These are phyloP conservation scores for Microbotryomycetes sp. DNA, from an alignment of 1,284 basidiomycete species.

Conservation along the genomic window DNA sequence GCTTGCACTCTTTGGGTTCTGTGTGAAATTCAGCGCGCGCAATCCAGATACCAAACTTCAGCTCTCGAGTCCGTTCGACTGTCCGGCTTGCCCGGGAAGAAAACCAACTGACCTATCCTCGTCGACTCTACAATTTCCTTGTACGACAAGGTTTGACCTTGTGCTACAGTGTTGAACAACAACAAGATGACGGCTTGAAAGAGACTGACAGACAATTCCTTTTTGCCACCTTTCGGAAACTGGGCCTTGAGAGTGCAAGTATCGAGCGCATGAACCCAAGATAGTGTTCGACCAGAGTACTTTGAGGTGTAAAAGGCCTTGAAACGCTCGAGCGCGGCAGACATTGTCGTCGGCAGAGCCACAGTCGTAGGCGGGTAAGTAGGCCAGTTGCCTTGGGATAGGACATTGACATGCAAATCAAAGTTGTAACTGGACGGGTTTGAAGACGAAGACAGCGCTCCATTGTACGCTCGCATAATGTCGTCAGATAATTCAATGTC, in stretches of 20 bases:
- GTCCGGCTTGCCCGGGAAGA: too few relatives aligned
- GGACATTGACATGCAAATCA: slow-evolving; percentile 49
- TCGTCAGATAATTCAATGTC: slow-evolving; percentile 34
- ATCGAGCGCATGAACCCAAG: slow-evolving; percentile 76
- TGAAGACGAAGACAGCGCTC: slow-evolving; percentile 28
- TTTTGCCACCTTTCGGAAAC: slow-evolving; percentile 56
- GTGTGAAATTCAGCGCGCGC: slow-evolving; percentile 48
- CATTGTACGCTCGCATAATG: slow-evolving; percentile 46
- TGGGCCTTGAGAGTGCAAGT: slow-evolving; percentile 59
- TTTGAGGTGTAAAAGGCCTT: slow-evolving; percentile 63
- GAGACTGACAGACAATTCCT: slow-evolving; percentile 84
- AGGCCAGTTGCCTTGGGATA: slow-evolving; percentile 53
- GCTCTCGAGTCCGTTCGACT: background rate
- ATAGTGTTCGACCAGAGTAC: slow-evolving; percentile 60
- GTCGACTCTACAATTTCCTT: slow-evolving; percentile 62
- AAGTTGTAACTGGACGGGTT: slow-evolving; percentile 30
- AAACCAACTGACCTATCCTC: slow-evolving; percentile 57
- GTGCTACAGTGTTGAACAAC: slow-evolving; percentile 61
- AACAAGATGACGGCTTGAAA: slow-evolving; percentile 81
- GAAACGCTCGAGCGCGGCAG: slow-evolving; percentile 57
- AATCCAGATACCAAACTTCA: background rate
- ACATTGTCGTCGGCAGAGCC: slow-evolving; percentile 46
- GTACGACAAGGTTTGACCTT: slow-evolving; percentile 48
- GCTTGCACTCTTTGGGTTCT: slow-evolving; percentile 60
- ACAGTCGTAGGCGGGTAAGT: slow-evolving; percentile 39